Evolutionary conservation across 2,329 filamentous ascomycete species (phyloP), one percentile per base, ranked within the genome.

Genomic region (Verticillium klebahnii): DNA sequence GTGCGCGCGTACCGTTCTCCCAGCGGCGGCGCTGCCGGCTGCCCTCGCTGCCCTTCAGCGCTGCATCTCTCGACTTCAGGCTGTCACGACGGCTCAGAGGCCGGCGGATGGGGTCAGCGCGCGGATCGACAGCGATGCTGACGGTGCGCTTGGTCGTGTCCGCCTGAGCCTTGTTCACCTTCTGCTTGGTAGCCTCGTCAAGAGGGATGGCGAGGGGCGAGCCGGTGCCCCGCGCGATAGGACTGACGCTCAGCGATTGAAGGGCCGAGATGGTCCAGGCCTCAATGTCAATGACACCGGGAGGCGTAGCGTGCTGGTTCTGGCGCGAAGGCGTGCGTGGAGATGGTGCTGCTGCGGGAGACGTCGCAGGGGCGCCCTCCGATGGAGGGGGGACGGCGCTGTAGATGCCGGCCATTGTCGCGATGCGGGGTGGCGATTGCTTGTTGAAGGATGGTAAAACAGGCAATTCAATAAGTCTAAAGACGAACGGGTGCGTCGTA

Each of bases 31-130:
- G 84, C 70, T 94, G 88, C 39, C 94, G 85, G 69, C 87, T 94
- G 37, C 94, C 94, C 75, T 97, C 93, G 68, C 96, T 96, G 61
- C 94, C 94, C 78, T 93, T 96, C 36, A 95, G 80, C 59, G 96
- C 72, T 2, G 88, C 85, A 67, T 97, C 92, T 19, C 93, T 87
- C 59, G 85, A 78, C 61, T 77, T 76, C 73, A 81, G 74, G 67
- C 82, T 85, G 65, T 87, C 90, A 72, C 81, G 74, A 36, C 77
- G 74, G 19, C 81, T 81, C 0, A 71, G 79, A 60, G 77, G 83
- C 61, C 77, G 80, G 64, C 73, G 78, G 64, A 74, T 79, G 61
- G 75, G 74, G 45, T 59, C 58, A 3, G 29, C 29, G n/a, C 40
- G 58, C 2, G 73, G 70, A 6, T 64, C 61, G 29, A 69, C 66